Evolutionary conservation across 768 basidiomycete species (phyloP).

Genomic region (Pleurotus tuoliensis): DNA sequence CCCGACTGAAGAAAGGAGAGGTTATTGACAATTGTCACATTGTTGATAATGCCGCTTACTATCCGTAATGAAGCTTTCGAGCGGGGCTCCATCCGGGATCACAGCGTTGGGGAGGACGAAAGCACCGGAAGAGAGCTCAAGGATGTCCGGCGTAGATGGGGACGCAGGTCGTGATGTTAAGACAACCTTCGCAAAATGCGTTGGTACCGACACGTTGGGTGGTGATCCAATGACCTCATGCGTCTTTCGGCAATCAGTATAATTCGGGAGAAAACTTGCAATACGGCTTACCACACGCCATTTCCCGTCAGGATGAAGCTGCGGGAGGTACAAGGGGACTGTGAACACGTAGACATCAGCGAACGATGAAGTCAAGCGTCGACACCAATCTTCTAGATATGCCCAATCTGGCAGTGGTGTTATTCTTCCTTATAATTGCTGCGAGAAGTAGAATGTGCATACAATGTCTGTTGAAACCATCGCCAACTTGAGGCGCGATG

Average conservation of each 20-base stretch:
- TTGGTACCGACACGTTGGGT: conserved; percentile 89
- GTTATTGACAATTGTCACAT: neutral
- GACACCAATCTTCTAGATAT: conserved; percentile 93
- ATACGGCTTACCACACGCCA: conserved; percentile 80
- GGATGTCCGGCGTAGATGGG: conserved; percentile 62
- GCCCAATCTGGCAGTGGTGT: conserved; percentile 74
- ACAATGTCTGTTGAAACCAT: conserved; percentile 98
- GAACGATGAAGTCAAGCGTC: conserved; percentile 82
- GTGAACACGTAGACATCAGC: conserved; percentile 98
- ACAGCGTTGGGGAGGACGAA: conserved; percentile 95
- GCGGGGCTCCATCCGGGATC: conserved; percentile 79
- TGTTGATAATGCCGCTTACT: conserved; percentile 38
- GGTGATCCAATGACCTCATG: conserved; percentile 95
- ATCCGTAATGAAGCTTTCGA: conserved; percentile 80
- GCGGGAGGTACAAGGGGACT: conserved; percentile 92
- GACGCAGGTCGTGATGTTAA: conserved; percentile 73
- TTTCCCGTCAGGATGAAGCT: conserved; percentile 82
- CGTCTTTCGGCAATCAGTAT: conserved; percentile 41
- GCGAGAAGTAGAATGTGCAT: conserved; percentile 20
- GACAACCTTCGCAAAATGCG: conserved; percentile 97
- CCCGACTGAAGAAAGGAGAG: conserved; percentile 56
- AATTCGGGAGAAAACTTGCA: neutral
- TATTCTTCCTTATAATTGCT: neutral
- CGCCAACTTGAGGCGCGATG: conserved; percentile 97
- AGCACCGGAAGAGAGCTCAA: conserved; percentile 84